A percentile compares a stretch with the other conserved stretches of the same genome.
phyloP scores from a whole-genome alignment of 2,329 filamentous ascomycete genomes.

The Monosporascus sp. region DNA sequence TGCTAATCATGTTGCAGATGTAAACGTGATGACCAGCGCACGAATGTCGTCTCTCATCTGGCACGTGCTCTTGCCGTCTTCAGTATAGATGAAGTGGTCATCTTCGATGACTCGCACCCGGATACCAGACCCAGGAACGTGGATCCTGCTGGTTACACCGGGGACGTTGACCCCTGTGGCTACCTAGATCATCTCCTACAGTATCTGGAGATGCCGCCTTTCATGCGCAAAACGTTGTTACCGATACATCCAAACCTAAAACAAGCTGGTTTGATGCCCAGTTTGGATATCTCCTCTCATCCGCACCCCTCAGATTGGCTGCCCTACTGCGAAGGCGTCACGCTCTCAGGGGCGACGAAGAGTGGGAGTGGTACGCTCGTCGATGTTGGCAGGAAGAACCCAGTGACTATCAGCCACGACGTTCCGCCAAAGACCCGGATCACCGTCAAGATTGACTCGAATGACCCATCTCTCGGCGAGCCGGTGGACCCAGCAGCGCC shows the following conservation, averaged over 20 bases:
- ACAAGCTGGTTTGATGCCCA: conserved; percentile 67
- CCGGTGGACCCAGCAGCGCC: conserved; percentile 64
- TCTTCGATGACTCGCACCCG: conserved; percentile 66
- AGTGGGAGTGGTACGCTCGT: conserved; percentile 47
- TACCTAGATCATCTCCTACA: conserved; percentile 74
- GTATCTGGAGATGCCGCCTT: conserved; percentile 79
- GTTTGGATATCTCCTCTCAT: conserved; percentile 81
- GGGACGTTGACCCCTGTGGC: conserved; percentile 69
- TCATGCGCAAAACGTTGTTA: conserved; percentile 71
- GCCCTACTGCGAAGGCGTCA: conserved; percentile 73
- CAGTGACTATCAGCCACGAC: conserved; percentile 49
- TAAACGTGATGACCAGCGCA: conserved; percentile 69
- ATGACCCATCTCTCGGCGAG: conserved; percentile 41
- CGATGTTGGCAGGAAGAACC: conserved; percentile 51
- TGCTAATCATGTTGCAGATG: conserved; percentile 42
- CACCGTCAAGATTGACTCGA: conserved; percentile 60
- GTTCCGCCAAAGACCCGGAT: conserved; percentile 69
- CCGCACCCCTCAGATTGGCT: conserved; percentile 71
- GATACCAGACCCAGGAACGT: conserved; percentile 40
- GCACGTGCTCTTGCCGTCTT: conserved; percentile 79
- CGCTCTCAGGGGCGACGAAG: conserved; percentile 40
- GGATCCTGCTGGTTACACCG: conserved; percentile 55
- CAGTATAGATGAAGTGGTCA: conserved; percentile 74
- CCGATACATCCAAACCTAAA: conserved; percentile 73
- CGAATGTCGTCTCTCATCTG: conserved; percentile 65